Evolutionary conservation across 176 grass and related monocot species (phyloP).

Genomic region (Ananas comosus): DNA sequence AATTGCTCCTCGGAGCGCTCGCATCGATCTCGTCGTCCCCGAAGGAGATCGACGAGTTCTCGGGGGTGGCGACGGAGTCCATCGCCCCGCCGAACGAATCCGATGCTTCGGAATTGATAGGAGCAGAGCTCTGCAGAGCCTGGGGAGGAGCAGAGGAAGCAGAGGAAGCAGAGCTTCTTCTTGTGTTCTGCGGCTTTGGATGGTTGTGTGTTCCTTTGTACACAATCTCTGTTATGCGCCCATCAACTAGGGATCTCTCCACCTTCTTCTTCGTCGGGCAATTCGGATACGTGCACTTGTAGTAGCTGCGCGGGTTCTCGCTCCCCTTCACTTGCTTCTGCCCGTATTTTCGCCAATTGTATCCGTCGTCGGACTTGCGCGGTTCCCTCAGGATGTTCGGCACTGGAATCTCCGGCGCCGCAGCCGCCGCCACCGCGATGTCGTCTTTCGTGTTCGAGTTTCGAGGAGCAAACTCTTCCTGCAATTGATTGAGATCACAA

Average conservation of each 20-base stretch:
- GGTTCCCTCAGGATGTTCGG: background rate
- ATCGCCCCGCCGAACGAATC: slow-evolving; percentile 13
- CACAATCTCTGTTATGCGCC: slow-evolving; percentile 42
- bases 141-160: slow-evolving; percentile 16
- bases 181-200: slow-evolving; percentile 25
- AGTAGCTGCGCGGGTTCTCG: slow-evolving; percentile 38
- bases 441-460: slow-evolving; percentile 10
- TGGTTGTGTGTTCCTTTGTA: slow-evolving; percentile 41
- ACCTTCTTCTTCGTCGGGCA: slow-evolving; percentile 46
- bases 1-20: slow-evolving; percentile 6
- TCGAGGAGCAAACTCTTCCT: slow-evolving; percentile 23
- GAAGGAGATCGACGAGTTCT: slow-evolving; percentile 27
- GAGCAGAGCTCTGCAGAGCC: slow-evolving; percentile 7
- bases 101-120: slow-evolving; percentile 5
- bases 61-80: slow-evolving; percentile 24
- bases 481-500: slow-evolving; percentile 4
- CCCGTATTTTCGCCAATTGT: slow-evolving; percentile 44
- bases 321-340: slow-evolving; percentile 46
- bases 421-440: background rate
- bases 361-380: slow-evolving; percentile 34
- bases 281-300: slow-evolving; percentile 34
- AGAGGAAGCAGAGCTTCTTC: slow-evolving; percentile 25
- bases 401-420: background rate
- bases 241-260: slow-evolving; percentile 24
- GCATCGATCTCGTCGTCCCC: slow-evolving; percentile 17